These are phyloP conservation scores for Cytospora paraplurivora DNA, from an alignment of 2,329 filamentous ascomycete genomes.

Conservation along the genomic window DNA sequence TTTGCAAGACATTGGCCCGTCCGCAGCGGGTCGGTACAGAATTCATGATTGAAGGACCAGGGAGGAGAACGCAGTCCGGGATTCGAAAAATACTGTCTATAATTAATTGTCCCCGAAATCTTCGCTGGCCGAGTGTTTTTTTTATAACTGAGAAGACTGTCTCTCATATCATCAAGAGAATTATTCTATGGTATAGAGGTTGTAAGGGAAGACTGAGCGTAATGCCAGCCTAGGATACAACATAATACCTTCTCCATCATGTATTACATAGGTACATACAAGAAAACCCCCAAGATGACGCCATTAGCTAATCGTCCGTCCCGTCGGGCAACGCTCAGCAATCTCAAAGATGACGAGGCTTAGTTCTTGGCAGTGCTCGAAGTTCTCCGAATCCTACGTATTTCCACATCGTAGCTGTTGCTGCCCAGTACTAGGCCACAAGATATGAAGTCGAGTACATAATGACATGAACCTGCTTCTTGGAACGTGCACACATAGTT, in stretches of 20 bases:
- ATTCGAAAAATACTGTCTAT: constrained; percentile 10
- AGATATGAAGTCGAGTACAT: neutral
- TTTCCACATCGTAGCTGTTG: neutral
- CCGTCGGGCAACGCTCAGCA: neutral
- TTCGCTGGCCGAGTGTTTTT: too few species aligned
- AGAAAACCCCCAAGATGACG: neutral
- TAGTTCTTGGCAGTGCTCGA: constrained; percentile 26
- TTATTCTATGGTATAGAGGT: too few species aligned
- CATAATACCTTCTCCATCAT: too few species aligned
- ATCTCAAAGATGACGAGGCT: constrained; percentile 25
- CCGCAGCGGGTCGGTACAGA: constrained; percentile 19
- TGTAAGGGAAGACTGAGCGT: too few species aligned
- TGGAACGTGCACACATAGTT: too few species aligned
- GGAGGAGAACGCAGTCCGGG: neutral
- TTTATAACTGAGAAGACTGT: too few species aligned
- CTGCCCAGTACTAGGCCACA: constrained; percentile 9
- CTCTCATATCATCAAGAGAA: too few species aligned
- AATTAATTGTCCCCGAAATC: constrained; percentile 11
- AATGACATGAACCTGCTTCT: too few species aligned
- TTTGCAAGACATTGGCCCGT: constrained; percentile 17
- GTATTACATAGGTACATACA: neutral
- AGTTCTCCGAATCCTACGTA: neutral
- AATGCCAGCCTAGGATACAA: too few species aligned
- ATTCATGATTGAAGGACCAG: neutral
- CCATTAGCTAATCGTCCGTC: constrained; percentile 10